Base-by-base conservation (phyloP, 805 yeast genomes). In the Nakazawaea pomicola region DNA sequence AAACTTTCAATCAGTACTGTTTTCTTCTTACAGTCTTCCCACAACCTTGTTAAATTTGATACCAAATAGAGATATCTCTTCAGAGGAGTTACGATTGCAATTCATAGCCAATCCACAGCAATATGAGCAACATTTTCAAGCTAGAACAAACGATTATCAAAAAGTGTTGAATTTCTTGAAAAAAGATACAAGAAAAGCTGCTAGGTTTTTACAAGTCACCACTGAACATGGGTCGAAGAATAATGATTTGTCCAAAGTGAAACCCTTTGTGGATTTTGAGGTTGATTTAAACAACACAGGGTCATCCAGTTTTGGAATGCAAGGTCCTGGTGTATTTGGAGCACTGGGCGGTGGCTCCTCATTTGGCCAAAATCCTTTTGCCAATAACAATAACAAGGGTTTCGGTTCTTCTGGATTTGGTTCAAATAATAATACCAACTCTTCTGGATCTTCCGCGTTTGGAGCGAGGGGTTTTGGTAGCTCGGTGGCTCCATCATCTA, bases 141-240 rank as follows among this genome's bases (percentile, higher is more conserved):
- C 69, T 3, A 61, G 83, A 50, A 57, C 56, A 16, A 54, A 57
- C 11, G 83, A 79, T 47, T 70, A 72, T 74, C 55, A 60, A 27
- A 58, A 57, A 33, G 70, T 77, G 45, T 43, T 70, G 1, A 42
- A 56, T 1, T 64, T 60, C 32, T 36, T 78, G 3, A 52, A 51
- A 8, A 56, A 55, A 0, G 71, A 74, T 41, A 54, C 74, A 2
- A 58, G 61, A 17, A 65, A 68, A 49, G 83, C 81, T 6, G 82
- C 80, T 1, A 62, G 83, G 36, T 79, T 69, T 53, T 53, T 71
- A n/a, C 83, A 80, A 45, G 48, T 66, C 16, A 60, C 73, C 20
- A 33, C 30, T 29, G 45, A 36, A 38, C 38, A 21, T 38, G 49
- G 45, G 46, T 46, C 18, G 21, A 18, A 27, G 15, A 36, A 23